Base-by-base conservation (phyloP, 352 stramenopile species). In the Pythium periplocum region DNA sequence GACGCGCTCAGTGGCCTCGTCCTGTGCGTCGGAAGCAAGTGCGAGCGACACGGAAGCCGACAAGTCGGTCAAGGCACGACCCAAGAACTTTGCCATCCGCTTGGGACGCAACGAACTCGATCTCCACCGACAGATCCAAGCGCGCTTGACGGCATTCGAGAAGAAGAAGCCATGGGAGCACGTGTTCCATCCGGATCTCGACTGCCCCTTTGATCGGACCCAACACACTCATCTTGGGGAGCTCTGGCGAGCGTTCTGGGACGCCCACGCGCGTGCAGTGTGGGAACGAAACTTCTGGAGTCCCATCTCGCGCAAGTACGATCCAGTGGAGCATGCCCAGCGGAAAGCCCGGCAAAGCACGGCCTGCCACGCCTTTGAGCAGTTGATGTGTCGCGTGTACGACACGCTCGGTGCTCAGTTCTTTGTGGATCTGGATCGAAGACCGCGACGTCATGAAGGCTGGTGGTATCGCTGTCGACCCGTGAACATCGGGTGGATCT, bases 211-310 rank as follows among this genome's bases (percentile, higher is more conserved):
- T 17, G 7, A 7, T 17, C 10, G 31, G 43, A 7, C 6, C 7
- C 12, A 48, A 48, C 7, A 7, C 6, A 10, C 43, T n/a, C 43
- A 26, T 9, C 10, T 48, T 7, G 43, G 1, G 10, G 31, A n/a
- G 43, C 12, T 10, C 6, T 48, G 43, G 43, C 43, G 43, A 6
- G n/a, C 6, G 11, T 48, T 48, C n/a, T 48, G 43, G 43, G 10
- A 17, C 7, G n/a, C 12, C 10, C 43, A 48, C n/a, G 43, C 10
- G 10, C 43, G 43, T 17, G 43, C 43, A 7, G 43, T 48, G 43
- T 48, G 43, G 43, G 43, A 48, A 17, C 43, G 43, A 7, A 6
- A 48, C 6, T 48, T 48, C n/a, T 48, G 43, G 43, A 17, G 6
- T n/a, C 43, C 43, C 39, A n/a, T 43, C 9, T 43, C 39, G 9